These are phyloP conservation scores for Saksenaea oblongispora DNA, from an alignment of 371 early-diverging fungal genomes.

Conservation along the genomic window DNA sequence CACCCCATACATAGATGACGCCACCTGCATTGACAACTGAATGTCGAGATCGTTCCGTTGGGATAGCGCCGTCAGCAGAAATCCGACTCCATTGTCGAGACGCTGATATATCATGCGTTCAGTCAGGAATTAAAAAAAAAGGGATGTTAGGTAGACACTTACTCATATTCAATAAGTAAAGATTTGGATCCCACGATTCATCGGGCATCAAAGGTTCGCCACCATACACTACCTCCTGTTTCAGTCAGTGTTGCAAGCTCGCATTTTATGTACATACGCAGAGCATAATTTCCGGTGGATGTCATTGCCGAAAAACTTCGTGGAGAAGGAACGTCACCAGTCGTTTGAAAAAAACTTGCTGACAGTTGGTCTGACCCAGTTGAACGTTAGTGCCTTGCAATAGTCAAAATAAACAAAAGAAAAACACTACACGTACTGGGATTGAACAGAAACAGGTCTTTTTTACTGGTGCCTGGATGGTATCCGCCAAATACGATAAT, in stretches of 20 bases:
- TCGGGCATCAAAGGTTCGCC: slow-evolving; percentile 41
- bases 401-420: not conserved
- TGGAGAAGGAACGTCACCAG: slow-evolving; percentile 41
- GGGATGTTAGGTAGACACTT: too few species aligned
- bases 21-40: slow-evolving; percentile 63
- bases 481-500: not conserved
- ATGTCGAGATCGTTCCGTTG: slow-evolving; percentile 71
- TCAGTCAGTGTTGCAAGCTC: not conserved
- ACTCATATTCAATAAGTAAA: slow-evolving; percentile 44
- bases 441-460: not conserved
- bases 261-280: slow-evolving; percentile 28
- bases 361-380: slow-evolving; percentile 30
- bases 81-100: slow-evolving; percentile 54
- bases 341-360: slow-evolving; percentile 28
- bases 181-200: slow-evolving; percentile 43
- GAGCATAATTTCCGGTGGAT: slow-evolving; percentile 30
- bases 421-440: not conserved
- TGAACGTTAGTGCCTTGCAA: too few species aligned
- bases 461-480: not conserved
- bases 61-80: slow-evolving; percentile 55
- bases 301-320: slow-evolving; percentile 36
- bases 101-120: too few species aligned
- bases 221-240: slow-evolving; percentile 38
- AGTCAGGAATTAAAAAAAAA: too few species aligned
- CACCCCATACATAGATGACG: slow-evolving; percentile 74